Conservation (phyloP, 495 filamentous ascomycete species). For the Lophiotrema nucula region DNA sequence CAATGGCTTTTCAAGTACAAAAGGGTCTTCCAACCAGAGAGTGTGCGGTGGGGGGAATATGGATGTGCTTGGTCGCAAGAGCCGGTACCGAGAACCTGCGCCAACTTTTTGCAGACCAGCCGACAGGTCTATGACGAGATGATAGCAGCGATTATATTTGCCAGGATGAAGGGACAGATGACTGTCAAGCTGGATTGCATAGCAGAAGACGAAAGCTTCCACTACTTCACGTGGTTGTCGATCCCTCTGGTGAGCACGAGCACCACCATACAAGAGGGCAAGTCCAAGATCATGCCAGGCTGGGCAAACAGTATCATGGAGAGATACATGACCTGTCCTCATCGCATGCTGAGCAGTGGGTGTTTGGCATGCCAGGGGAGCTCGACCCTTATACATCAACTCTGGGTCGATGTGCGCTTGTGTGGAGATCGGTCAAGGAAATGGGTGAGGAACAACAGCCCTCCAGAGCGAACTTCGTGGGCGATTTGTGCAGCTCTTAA, state of each 20-base stretch:
- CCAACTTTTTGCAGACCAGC: conserved; percentile 19
- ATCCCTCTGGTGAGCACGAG: conserved; percentile 26
- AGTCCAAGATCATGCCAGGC: conserved; percentile 4
- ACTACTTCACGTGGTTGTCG: conserved; percentile 30
- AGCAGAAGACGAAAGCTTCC: conserved; percentile 23
- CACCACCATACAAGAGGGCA: neutral
- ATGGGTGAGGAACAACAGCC: conserved; percentile 3
- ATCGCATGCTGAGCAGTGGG: neutral
- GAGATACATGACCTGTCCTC: conserved; percentile 1
- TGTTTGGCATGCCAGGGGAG: neutral
- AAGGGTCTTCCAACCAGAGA: conserved; percentile 9
- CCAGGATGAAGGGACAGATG: conserved; percentile 6
- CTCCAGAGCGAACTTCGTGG: conserved; percentile 26
- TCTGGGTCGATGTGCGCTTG: conserved; percentile 27
- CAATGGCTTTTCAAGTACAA: conserved; percentile 21
- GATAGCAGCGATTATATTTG: conserved; percentile 1
- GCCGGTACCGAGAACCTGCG: conserved; percentile 10
- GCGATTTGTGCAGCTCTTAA: conserved; percentile 29
- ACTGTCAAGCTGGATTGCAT: conserved; percentile 29
- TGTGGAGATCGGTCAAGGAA: conserved; percentile 14
- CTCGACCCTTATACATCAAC: conserved; percentile 16
- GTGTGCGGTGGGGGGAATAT: conserved; percentile 14
- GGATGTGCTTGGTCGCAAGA: conserved; percentile 21
- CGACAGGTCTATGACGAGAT: conserved; percentile 27
- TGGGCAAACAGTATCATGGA: conserved; percentile 11